Evolutionary conservation across 2,329 filamentous ascomycete species (phyloP).

Genomic region (Ophiocordyceps unilateralis): DNA sequence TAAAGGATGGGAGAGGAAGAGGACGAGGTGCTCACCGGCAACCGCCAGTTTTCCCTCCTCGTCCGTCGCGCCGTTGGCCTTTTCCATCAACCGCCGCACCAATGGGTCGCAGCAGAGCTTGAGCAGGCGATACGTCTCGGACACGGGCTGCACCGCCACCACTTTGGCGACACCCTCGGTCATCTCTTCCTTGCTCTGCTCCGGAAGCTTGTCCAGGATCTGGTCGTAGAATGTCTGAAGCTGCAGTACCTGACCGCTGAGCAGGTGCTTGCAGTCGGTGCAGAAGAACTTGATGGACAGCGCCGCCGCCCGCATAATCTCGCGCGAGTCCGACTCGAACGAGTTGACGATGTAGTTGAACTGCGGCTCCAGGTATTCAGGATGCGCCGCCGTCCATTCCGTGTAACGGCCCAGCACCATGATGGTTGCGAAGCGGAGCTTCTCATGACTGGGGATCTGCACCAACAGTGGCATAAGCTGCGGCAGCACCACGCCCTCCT

Average conservation of each 20-base stretch:
- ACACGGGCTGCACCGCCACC: slow-evolving; percentile 66
- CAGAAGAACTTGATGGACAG: slow-evolving; percentile 96
- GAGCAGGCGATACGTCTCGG: slow-evolving; percentile 67
- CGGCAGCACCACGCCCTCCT: slow-evolving; percentile 74
- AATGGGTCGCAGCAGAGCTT: slow-evolving; percentile 91
- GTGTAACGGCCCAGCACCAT: slow-evolving; percentile 96
- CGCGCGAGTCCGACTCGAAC: slow-evolving; percentile 74
- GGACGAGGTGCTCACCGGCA: slow-evolving; percentile 41
- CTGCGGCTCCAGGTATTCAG: slow-evolving; percentile 80
- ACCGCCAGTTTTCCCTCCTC: slow-evolving; percentile 73
- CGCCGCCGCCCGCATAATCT: slow-evolving; percentile 81
- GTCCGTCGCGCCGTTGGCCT: slow-evolving; percentile 71
- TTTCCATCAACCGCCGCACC: slow-evolving; percentile 65
- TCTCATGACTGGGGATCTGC: slow-evolving; percentile 88
- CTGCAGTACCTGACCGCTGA: slow-evolving; percentile 69
- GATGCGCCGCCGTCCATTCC: slow-evolving; percentile 90
- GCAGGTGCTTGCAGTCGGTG: slow-evolving; percentile 75
- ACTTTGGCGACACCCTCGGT: slow-evolving; percentile 91
- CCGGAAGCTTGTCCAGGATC: slow-evolving; percentile 71
- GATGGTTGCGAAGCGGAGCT: slow-evolving; percentile 94
- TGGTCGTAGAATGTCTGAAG: slow-evolving; percentile 86
- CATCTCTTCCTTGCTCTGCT: slow-evolving; percentile 81
- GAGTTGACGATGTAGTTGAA: slow-evolving; percentile 91
- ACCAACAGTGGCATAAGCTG: slow-evolving; percentile 88
- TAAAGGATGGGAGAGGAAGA: neutral